Percentiles rank a stretch among this genome's conserved stretches.
Evolutionary conservation across 768 basidiomycete species (phyloP).

Genomic region (Russula compacta): DNA sequence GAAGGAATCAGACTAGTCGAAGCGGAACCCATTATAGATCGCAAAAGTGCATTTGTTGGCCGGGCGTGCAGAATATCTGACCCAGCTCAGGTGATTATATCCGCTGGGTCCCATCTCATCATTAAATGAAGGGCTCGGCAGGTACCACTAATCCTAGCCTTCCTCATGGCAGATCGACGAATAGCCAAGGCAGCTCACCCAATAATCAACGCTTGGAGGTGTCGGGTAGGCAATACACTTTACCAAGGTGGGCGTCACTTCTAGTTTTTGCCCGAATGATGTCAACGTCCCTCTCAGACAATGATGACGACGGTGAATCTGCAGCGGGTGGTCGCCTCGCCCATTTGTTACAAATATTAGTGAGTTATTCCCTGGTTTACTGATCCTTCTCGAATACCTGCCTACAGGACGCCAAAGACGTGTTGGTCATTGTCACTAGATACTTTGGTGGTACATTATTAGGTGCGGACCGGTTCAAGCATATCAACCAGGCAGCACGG

Average conservation of each 20-base stretch:
- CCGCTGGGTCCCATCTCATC: background rate
- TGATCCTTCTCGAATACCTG: background rate
- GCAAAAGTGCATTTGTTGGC: conserved; percentile 81
- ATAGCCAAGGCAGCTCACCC: conserved; percentile 29
- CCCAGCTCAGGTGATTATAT: conserved; percentile 53
- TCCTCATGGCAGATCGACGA: conserved; percentile 28
- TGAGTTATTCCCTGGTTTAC: background rate
- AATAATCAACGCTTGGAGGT: conserved; percentile 30
- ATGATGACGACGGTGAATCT: conserved; percentile 91
- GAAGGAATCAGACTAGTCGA: conserved; percentile 57
- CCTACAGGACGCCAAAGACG: conserved; percentile 64
- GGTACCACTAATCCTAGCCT: conserved; percentile 24
- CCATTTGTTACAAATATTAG: conserved; percentile 50
- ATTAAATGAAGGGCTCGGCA: background rate
- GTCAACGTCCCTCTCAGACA: conserved; percentile 42
- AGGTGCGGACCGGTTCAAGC: conserved; percentile 81
- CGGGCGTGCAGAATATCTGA: conserved; percentile 73
- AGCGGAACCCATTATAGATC: conserved; percentile 75
- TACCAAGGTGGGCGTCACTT: conserved; percentile 24
- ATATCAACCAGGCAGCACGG: conserved; percentile 93
- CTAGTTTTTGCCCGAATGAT: background rate
- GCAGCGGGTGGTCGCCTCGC: conserved; percentile 87
- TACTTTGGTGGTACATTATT: conserved; percentile 91
- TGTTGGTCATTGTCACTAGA: conserved; percentile 86
- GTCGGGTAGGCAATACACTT: conserved; percentile 23